Percentiles rank a stretch among this genome's conserved stretches.
Evolutionary conservation across 2,329 filamentous ascomycete genomes (phyloP).

Genomic region (Verruconis gallopava): DNA sequence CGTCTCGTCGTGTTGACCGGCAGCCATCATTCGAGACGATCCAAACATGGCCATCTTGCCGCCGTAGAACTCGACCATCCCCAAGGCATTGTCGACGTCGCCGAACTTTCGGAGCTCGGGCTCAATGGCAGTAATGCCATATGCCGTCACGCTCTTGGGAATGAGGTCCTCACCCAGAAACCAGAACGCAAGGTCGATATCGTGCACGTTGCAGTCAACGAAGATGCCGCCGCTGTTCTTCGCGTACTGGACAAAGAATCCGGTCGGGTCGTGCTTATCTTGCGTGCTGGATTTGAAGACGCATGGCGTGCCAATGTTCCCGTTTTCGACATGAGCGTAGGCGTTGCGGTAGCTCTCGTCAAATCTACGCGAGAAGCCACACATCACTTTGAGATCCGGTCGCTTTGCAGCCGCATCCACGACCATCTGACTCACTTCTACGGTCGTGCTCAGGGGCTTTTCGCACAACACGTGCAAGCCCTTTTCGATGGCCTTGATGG

Average conservation of each 20-base stretch:
- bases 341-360: slow-evolving; percentile 53
- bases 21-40: slow-evolving; percentile 52
- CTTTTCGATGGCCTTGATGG: slow-evolving; percentile 42
- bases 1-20: slow-evolving; percentile 53
- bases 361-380: slow-evolving; percentile 53
- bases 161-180: slow-evolving; percentile 44
- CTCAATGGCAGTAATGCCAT: slow-evolving; percentile 47
- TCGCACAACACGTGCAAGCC: slow-evolving; percentile 46
- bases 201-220: slow-evolving; percentile 58
- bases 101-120: slow-evolving; percentile 44
- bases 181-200: slow-evolving; percentile 54
- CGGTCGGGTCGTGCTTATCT: slow-evolving; percentile 50
- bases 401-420: slow-evolving; percentile 42
- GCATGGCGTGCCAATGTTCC: slow-evolving; percentile 45
- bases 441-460: slow-evolving; percentile 45
- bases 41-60: slow-evolving; percentile 54
- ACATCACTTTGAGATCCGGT: slow-evolving; percentile 52
- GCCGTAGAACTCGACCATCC: slow-evolving; percentile 51
- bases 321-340: slow-evolving; percentile 36
- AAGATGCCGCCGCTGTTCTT: slow-evolving; percentile 55
- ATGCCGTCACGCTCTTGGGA: slow-evolving; percentile 43
- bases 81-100: slow-evolving; percentile 50
- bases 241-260: slow-evolving; percentile 57
- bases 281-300: slow-evolving; percentile 54
- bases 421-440: slow-evolving; percentile 49